Percentiles rank a stretch among this genome's conserved stretches.
These are phyloP conservation scores for Ramichloridium luteum DNA, from an alignment of 2,329 filamentous ascomycete species.

Conservation along the genomic window DNA sequence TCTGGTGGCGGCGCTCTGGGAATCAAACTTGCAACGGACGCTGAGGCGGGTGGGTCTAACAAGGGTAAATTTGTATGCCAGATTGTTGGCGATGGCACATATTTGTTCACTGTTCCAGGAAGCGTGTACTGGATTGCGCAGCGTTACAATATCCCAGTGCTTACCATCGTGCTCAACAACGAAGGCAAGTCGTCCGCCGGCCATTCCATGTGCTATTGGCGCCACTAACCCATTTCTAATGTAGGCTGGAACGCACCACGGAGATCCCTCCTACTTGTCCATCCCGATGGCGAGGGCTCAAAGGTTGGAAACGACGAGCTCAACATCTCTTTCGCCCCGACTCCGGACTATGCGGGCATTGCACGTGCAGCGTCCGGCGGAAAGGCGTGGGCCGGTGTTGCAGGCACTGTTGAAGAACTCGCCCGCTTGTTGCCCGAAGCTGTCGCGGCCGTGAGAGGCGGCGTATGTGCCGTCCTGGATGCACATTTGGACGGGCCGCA, in stretches of 20 bases:
- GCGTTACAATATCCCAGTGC: constrained; percentile 52
- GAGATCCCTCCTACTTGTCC: constrained; percentile 49
- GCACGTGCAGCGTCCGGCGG: constrained; percentile 54
- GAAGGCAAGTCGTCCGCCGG: constrained; percentile 31
- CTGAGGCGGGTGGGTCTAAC: constrained; percentile 34
- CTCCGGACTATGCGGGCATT: constrained; percentile 56
- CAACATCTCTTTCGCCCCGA: constrained; percentile 54
- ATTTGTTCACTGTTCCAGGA: constrained; percentile 51
- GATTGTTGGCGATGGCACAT: constrained; percentile 57
- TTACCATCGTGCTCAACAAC: constrained; percentile 58
- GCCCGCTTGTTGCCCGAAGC: constrained; percentile 43
- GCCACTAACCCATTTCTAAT: background rate
- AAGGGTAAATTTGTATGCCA: constrained; percentile 50
- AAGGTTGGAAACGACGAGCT: constrained; percentile 51
- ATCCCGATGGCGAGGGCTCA: constrained; percentile 50
- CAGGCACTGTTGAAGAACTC: constrained; percentile 45
- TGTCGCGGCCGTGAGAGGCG: constrained; percentile 44
- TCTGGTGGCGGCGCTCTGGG: constrained; percentile 63
- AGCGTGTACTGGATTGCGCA: constrained; percentile 58
- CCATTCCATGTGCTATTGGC: background rate
- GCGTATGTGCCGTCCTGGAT: constrained; percentile 51
- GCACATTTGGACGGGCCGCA: constrained; percentile 44
- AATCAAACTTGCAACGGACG: constrained; percentile 58
- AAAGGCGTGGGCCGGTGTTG: constrained; percentile 48
- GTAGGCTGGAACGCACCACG: constrained; percentile 54